phyloP scores from a whole-genome alignment of 768 basidiomycete genomes.

The Bullera alba region DNA sequence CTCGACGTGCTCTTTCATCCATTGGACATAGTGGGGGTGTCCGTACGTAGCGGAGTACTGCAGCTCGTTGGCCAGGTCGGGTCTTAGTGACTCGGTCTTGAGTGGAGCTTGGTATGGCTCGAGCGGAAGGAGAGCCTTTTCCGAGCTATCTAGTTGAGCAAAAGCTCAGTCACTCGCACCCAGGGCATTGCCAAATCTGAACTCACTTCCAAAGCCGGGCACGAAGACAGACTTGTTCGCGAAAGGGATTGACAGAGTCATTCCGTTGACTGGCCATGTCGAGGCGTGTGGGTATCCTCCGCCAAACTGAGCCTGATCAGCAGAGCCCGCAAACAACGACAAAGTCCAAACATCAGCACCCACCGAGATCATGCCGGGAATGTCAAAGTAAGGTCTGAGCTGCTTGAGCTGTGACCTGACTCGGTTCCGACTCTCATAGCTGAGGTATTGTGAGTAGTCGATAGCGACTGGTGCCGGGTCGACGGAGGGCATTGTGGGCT shows the following conservation, averaged over 20 bases:
- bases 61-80: constrained; percentile 25
- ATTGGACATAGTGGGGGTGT: constrained; percentile 18
- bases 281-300: constrained; percentile 35
- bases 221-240: constrained; percentile 29
- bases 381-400: constrained; percentile 19
- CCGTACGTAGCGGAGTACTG: constrained; percentile 30
- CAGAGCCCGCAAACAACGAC: neutral
- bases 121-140: constrained; percentile 20
- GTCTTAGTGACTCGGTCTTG: constrained; percentile 20
- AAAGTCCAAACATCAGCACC: neutral
- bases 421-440: constrained; percentile 12
- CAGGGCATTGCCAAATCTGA: neutral
- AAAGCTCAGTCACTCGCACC: too few species aligned
- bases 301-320: constrained; percentile 18
- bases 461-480: constrained; percentile 3
- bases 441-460: constrained; percentile 22
- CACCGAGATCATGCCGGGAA: constrained; percentile 33
- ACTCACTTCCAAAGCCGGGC: constrained; percentile 32
- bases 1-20: constrained; percentile 27
- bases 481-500: neutral
- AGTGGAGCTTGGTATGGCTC: constrained; percentile 14
- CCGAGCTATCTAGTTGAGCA: constrained; percentile 1
- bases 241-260: constrained; percentile 36
- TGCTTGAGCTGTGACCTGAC: constrained; percentile 22
- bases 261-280: constrained; percentile 34